Conservation (phyloP, 768 basidiomycete species). For the Plicaturopsis crispa region DNA sequence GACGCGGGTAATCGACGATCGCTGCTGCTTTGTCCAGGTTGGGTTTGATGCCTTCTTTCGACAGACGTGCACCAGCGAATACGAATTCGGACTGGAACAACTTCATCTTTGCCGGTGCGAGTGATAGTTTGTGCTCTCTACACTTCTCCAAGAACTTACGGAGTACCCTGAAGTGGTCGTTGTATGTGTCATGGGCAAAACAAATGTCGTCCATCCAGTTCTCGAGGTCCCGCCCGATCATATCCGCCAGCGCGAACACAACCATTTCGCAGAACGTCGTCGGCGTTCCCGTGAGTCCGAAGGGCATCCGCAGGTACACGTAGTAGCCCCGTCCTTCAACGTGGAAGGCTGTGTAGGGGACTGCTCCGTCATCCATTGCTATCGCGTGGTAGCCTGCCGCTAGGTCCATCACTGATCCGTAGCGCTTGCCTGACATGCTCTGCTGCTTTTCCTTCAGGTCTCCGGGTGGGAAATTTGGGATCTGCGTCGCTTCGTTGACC, state of each 20-base stretch:
- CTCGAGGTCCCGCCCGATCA: constrained; percentile 7
- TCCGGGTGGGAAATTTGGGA: constrained; percentile 24
- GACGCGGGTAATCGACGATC: constrained; percentile 25
- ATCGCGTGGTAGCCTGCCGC: constrained; percentile 21
- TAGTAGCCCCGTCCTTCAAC: constrained; percentile 25
- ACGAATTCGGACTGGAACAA: constrained; percentile 25
- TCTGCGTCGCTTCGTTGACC: constrained; percentile 23
- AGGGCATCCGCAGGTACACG: constrained; percentile 11
- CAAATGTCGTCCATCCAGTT: constrained; percentile 8
- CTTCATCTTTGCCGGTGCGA: constrained; percentile 6
- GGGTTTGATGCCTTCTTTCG: constrained; percentile 23
- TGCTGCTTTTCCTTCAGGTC: constrained; percentile 32
- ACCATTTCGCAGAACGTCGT: constrained; percentile 12
- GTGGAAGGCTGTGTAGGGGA: constrained; percentile 24
- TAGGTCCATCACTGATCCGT: constrained; percentile 27
- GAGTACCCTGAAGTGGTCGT: constrained; percentile 12
- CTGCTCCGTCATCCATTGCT: constrained; percentile 6
- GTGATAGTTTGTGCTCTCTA: constrained; percentile 5
- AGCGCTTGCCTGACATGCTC: constrained; percentile 25
- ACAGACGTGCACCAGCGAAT: constrained; percentile 27
- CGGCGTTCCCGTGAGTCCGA: constrained; percentile 15
- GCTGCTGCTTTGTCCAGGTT: constrained; percentile 29
- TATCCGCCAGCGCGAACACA: constrained; percentile 6
- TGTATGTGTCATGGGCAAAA: constrained; percentile 5
- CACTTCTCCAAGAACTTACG: constrained; percentile 5